Evolutionary conservation across 768 basidiomycete genomes (phyloP).

Genomic region (Coprinopsis strossmayeri): DNA sequence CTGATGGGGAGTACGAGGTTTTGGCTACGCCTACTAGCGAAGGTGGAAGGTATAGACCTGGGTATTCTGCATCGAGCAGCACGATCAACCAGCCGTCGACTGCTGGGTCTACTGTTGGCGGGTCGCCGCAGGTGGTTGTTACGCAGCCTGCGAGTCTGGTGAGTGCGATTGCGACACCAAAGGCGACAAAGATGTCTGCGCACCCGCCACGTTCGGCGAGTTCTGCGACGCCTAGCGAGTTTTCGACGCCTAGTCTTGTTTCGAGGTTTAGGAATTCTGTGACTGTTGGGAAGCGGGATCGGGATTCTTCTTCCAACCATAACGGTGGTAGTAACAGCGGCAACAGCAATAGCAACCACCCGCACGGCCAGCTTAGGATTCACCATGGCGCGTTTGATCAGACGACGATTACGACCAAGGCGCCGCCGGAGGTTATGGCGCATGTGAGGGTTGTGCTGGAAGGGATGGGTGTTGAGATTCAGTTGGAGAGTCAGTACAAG

Average conservation of each 20-base stretch:
- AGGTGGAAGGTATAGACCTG: conserved; percentile 23
- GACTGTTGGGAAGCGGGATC: no score
- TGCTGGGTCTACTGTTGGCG: conserved; percentile 11
- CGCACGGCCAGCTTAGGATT: conserved; percentile 51
- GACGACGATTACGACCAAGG: conserved; percentile 75
- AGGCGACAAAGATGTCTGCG: conserved; percentile 11
- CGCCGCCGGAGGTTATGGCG: conserved; percentile 83
- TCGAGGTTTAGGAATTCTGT: conserved; percentile 45
- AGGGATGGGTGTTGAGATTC: conserved; percentile 87
- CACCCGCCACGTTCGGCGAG: conserved; percentile 41
- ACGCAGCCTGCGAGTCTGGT: no score
- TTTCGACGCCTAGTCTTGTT: conserved; percentile 40
- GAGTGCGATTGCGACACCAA: neutral
- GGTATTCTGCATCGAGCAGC: conserved; percentile 26
- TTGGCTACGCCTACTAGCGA: conserved; percentile 23
- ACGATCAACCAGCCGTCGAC: conserved; percentile 23
- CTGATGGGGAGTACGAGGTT: conserved; percentile 13
- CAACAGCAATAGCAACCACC: no score
- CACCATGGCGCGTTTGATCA: conserved; percentile 94
- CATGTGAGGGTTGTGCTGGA: conserved; percentile 76
- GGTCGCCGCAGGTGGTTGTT: conserved; percentile 32
- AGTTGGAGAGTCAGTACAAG: conserved; percentile 87
- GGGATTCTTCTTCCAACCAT: no score
- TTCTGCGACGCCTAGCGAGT: conserved; percentile 30
- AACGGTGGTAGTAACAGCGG: no score